Base-by-base conservation (phyloP, 2,329 filamentous ascomycete genomes). In the Sclerotiophoma versabilis region DNA sequence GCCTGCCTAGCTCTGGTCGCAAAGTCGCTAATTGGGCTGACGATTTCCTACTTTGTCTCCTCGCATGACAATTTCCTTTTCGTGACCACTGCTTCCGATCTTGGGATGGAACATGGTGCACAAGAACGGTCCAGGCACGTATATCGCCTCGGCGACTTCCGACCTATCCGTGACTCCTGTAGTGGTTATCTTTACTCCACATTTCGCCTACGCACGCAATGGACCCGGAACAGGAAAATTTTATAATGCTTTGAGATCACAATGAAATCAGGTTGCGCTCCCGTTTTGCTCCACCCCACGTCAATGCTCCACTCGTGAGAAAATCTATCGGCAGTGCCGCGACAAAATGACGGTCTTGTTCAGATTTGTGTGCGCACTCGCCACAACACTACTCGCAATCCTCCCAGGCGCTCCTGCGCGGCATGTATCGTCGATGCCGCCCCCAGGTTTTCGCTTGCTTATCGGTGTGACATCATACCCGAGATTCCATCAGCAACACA, bases 391-490 rank as follows among this genome's bases (percentile, higher is more conserved):
- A 15, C 12, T 20, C 20, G 6, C 6, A 25, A 37, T 23, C n/a
- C 14, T 33, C 19, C 19, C 11, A 14, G 29, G 30, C 23, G 14
- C 20, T 22, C 15, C n/a, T 20, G 20, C 9, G 15, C 23, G 30
- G 25, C 26, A 42, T 22, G 15, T 23, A 54, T 49, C 41, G 51
- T 36, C 51, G 51, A 54, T 45, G 45, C 32, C 14, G 27, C 26
- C 39, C 26, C 32, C 15, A 23, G 22, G 12, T 39, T 38, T 15
- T 23, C 44, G 37, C 41, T 39, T 39, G 39, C 45, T 45, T 49
- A 49, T 54, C 45, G 44, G 38, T 27, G 17, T 54, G 51, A 54
- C 51, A 45, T 54, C 51, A 54, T 25, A 34, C 25, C 19, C 12
- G 8, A 15, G 22, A 6, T 20, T 17, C n/a, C 14, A 30, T 32